Conservation (phyloP, 495 filamentous ascomycete genomes). For the Glonium stellatum region DNA sequence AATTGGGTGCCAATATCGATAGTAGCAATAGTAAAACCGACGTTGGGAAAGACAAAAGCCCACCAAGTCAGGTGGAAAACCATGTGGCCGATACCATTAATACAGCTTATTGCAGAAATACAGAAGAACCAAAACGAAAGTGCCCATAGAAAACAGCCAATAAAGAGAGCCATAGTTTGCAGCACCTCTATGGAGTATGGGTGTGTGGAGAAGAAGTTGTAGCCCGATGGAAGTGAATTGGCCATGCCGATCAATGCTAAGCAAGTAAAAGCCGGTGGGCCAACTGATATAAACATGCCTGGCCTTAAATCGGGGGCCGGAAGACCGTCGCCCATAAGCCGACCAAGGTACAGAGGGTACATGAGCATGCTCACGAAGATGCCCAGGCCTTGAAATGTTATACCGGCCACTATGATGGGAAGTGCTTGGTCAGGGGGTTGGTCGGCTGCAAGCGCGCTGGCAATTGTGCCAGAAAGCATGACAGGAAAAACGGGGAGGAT, state of each 20-base stretch:
- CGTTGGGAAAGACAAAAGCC: conserved; percentile 54
- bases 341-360: conserved; percentile 45
- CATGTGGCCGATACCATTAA: conserved; percentile 47
- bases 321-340: conserved; percentile 55
- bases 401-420: conserved; percentile 20
- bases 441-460: conserved; percentile 19
- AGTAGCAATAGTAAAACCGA: conserved; percentile 45
- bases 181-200: conserved; percentile 37
- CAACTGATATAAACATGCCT: conserved; percentile 68
- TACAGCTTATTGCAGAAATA: conserved; percentile 45
- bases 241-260: conserved; percentile 62
- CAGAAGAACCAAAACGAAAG: conserved; percentile 66
- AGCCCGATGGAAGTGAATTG: conserved; percentile 36
- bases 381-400: conserved; percentile 26
- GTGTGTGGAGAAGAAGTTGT: conserved; percentile 23
- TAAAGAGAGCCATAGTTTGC: conserved; percentile 43
- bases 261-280: conserved; percentile 56
- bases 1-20: conserved; percentile 43
- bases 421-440: conserved; percentile 15
- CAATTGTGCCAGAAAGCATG: conserved; percentile 27
- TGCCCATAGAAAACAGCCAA: conserved; percentile 61
- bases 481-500: conserved; percentile 26
- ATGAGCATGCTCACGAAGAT: conserved; percentile 20
- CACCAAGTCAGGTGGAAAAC: conserved; percentile 51
- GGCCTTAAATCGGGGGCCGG: conserved; percentile 43